Base-by-base conservation (phyloP, 192 early-diverging fungal species). In the Physocladia obscura region DNA sequence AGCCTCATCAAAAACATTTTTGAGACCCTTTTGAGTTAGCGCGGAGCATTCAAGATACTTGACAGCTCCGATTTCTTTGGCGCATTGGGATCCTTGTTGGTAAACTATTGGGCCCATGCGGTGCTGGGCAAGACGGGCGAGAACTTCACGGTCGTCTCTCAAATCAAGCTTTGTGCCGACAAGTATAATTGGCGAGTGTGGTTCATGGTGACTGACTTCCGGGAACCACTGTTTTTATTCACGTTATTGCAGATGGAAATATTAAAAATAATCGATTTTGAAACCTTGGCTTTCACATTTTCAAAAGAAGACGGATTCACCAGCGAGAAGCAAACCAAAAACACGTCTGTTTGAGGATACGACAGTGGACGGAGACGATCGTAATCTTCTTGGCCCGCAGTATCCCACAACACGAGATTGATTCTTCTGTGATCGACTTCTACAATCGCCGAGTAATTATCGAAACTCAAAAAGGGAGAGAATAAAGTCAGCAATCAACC, bases 321-420 rank as follows among this genome's bases (percentile, higher is more conserved):
- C 51, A 98, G 79, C 50, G 96, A 98, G 76, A 98, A 98, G 82
- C 96, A 98, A 73, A 98, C 89, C 64, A 98, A 83, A 81, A 98
- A 98, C 21, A 98, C 94, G 77, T 98, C 96, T 4, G 96, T 98
- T 74, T 98, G 96, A 49, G 96, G 96, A 80, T 98, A 98, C 57
- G 94, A 96, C 40, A 98, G 85, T 6, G 96, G 96, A 62, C 96
- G 92, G 57, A 98, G 86, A 50, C 96, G 93, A 77, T 97, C 96
- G 81, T 97, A 97, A 80, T 98, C 96, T 82, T 98, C 94, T 69
- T 95, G 94, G 32, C 87, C 94, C 36, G 94, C 93, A 60, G 95
- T 96, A 84, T 97, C 95, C 93, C 93, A 97, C 27, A 97, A 77
- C 32, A 88, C 90, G 32, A 97, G 79, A 73, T 93, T 88, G 13